Percentiles rank a stretch among this genome's conserved stretches.
These are phyloP conservation scores for Magnaporthiopsis incrustans DNA, from an alignment of 2,329 filamentous ascomycete species.

Conservation along the genomic window DNA sequence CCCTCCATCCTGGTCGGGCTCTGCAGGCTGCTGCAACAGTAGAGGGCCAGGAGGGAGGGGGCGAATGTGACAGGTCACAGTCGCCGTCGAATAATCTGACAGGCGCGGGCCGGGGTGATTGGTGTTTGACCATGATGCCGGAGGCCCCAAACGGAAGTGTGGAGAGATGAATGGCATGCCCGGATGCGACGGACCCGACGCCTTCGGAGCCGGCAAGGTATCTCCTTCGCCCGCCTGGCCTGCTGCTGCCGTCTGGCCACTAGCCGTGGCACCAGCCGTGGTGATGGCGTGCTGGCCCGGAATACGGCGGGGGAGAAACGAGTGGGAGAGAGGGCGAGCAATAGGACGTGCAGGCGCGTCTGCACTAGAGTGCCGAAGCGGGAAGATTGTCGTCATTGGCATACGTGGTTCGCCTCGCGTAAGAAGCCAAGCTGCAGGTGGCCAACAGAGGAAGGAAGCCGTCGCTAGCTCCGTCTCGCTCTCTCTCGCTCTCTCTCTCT, in stretches of 20 bases:
- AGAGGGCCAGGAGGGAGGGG: not conserved
- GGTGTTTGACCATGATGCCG: not conserved
- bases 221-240: no score
- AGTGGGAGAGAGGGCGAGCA: not conserved
- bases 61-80: not conserved
- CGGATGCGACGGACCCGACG: not conserved
- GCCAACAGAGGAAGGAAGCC: not conserved
- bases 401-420: no score
- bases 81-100: not conserved
- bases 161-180: not conserved
- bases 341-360: not conserved
- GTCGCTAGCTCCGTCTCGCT: not conserved
- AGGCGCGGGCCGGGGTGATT: not conserved
- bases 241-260: not conserved
- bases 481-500: no score
- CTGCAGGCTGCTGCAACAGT: not conserved
- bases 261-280: no score
- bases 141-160: not conserved
- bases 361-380: not conserved
- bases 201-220: not conserved
- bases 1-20: not conserved
- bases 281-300: not conserved
- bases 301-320: not conserved
- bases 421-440: no score
- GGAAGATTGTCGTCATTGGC: not conserved